phyloP scores from a whole-genome alignment of 768 basidiomycete species.

The Mycena alexandri region DNA sequence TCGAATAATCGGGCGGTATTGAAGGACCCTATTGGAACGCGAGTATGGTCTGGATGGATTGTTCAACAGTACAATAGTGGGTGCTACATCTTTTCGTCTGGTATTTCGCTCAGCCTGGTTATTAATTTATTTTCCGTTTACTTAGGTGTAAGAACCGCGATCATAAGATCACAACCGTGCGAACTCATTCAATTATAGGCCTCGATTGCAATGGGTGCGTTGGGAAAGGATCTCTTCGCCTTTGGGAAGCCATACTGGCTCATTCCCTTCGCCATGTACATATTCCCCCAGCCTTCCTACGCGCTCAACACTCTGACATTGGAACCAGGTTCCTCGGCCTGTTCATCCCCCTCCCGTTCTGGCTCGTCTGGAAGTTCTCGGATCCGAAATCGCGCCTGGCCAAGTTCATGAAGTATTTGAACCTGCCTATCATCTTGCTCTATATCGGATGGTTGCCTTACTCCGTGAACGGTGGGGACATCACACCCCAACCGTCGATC shows the following conservation, averaged over 20 bases:
- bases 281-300: constrained; percentile 10
- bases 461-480: constrained; percentile 56
- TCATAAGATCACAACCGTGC: background rate
- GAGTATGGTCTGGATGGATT: constrained; percentile 68
- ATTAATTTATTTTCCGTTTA: too few relatives aligned
- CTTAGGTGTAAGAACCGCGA: constrained; percentile 10
- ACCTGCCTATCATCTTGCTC: constrained; percentile 59
- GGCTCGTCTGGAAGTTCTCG: constrained; percentile 55
- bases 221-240: constrained; percentile 65
- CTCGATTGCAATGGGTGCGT: constrained; percentile 67
- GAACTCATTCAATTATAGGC: constrained; percentile 42
- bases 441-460: constrained; percentile 60
- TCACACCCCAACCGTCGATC: background rate
- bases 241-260: constrained; percentile 62
- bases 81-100: background rate
- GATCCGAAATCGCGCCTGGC: constrained; percentile 49
- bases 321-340: constrained; percentile 57
- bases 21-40: constrained; percentile 62
- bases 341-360: constrained; percentile 63
- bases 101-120: too few relatives aligned
- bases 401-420: constrained; percentile 55
- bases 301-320: background rate
- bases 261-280: constrained; percentile 61
- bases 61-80: constrained; percentile 60
- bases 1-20: constrained; percentile 59